Evolutionary conservation across 805 yeast species (phyloP).

Genomic region (Sugiyamaella chiloensis): DNA sequence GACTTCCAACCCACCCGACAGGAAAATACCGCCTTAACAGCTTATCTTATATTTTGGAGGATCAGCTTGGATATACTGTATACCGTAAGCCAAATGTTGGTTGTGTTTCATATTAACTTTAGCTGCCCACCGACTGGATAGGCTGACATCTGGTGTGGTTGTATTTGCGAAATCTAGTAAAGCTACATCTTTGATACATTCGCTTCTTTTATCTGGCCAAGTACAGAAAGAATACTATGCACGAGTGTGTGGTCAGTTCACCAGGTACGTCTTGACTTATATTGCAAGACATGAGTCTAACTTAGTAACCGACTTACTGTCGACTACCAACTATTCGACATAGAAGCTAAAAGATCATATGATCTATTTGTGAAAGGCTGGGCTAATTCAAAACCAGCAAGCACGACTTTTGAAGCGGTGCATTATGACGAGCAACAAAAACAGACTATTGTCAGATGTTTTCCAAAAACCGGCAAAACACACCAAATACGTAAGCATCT

Average conservation of each 20-base stretch:
- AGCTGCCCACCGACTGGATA: constrained; percentile 77
- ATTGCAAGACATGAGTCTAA: too few relatives aligned
- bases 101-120: neutral
- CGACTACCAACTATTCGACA: constrained; percentile 59
- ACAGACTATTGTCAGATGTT: constrained; percentile 70
- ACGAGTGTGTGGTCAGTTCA: constrained; percentile 75
- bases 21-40: constrained; percentile 80
- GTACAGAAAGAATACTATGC: constrained; percentile 78
- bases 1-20: constrained; percentile 94
- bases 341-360: constrained; percentile 62
- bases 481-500: constrained; percentile 94
- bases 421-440: constrained; percentile 47
- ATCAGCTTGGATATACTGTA: constrained; percentile 55
- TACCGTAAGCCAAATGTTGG: constrained; percentile 36
- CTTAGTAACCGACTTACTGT: constrained; percentile 46
- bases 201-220: constrained; percentile 57
- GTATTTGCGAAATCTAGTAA: constrained; percentile 70
- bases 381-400: constrained; percentile 51
- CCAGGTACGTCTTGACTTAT: constrained; percentile 31
- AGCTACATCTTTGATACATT: constrained; percentile 65
- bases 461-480: constrained; percentile 86
- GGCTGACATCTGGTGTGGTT: constrained; percentile 83
- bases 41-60: constrained; percentile 68
- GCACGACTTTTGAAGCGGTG: constrained; percentile 57
- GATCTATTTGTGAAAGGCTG: constrained; percentile 1